Evolutionary conservation across 2,329 filamentous ascomycete genomes (phyloP).

Genomic region (Pyrenochaeta sp.): DNA sequence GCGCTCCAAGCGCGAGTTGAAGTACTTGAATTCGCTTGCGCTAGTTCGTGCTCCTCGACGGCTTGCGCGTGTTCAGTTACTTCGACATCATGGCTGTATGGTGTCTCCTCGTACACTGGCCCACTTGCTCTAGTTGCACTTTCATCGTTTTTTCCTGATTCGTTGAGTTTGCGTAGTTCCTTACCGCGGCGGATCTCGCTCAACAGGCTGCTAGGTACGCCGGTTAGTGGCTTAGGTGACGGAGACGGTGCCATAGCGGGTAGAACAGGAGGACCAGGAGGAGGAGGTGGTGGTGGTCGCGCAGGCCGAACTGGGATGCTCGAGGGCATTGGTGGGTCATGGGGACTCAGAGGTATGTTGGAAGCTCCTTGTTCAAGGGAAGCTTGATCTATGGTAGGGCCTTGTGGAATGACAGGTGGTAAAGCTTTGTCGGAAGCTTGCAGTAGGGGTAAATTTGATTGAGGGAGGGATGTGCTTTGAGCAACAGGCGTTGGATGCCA

Average conservation of each 20-base stretch:
- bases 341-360: too few relatives aligned
- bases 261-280: not conserved
- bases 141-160: constrained; percentile 2
- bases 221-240: not conserved
- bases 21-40: not conserved
- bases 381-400: not conserved
- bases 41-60: constrained; percentile 3
- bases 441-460: not conserved
- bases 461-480: not conserved
- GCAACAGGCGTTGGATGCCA: not conserved
- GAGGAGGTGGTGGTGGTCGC: not conserved
- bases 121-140: not conserved
- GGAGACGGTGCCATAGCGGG: not conserved
- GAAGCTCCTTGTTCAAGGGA: not conserved
- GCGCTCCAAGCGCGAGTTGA: not conserved
- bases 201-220: not conserved
- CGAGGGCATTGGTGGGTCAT: not conserved
- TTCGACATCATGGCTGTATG: constrained; percentile 18
- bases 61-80: constrained; percentile 19
- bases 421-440: not conserved
- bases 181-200: constrained; percentile 2
- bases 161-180: constrained; percentile 8
- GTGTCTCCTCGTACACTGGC: constrained; percentile 15
- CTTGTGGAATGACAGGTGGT: not conserved
- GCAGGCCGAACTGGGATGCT: not conserved